These are phyloP conservation scores for Phytophthora pistaciae DNA, from an alignment of 352 stramenopile species.

Conservation along the genomic window DNA sequence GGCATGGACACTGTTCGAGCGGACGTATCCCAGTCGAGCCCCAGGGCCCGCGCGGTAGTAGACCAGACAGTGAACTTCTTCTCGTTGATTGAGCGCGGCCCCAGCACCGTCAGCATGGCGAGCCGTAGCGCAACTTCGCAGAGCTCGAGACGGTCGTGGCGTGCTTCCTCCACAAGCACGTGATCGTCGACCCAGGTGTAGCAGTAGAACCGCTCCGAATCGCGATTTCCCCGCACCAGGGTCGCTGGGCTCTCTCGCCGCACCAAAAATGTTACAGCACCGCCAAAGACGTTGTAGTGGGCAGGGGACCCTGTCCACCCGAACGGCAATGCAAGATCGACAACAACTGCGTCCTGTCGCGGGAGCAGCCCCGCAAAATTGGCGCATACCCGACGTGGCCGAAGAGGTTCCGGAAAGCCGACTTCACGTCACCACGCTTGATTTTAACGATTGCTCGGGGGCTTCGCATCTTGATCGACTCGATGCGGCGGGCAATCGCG, in stretches of 20 bases:
- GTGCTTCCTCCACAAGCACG: not conserved
- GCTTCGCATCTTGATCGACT: not conserved
- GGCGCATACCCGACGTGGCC: not conserved
- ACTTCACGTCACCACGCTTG: not conserved
- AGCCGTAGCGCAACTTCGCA: constrained; percentile 6
- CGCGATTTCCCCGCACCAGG: no score
- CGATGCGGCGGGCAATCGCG: not conserved
- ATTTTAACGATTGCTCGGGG: not conserved
- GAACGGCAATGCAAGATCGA: not conserved
- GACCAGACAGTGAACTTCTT: constrained; percentile 27
- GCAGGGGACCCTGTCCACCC: not conserved
- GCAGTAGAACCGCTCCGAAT: no score
- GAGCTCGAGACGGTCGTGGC: not conserved
- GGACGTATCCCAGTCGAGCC: constrained; percentile 1
- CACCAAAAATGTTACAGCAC: not conserved
- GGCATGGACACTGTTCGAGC: not conserved
- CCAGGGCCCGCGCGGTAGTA: constrained; percentile 9
- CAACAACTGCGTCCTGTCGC: not conserved
- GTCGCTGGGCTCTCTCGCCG: no score
- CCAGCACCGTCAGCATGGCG: constrained; percentile 27
- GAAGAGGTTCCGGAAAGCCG: not conserved
- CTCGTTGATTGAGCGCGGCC: constrained; percentile 31
- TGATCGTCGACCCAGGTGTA: not conserved
- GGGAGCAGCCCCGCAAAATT: not conserved
- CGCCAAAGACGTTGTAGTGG: not conserved